A percentile compares a stretch with the other conserved stretches of the same genome.
Conservation (phyloP, 2,329 filamentous ascomycete genomes). For the Metarhizium brunneum region DNA sequence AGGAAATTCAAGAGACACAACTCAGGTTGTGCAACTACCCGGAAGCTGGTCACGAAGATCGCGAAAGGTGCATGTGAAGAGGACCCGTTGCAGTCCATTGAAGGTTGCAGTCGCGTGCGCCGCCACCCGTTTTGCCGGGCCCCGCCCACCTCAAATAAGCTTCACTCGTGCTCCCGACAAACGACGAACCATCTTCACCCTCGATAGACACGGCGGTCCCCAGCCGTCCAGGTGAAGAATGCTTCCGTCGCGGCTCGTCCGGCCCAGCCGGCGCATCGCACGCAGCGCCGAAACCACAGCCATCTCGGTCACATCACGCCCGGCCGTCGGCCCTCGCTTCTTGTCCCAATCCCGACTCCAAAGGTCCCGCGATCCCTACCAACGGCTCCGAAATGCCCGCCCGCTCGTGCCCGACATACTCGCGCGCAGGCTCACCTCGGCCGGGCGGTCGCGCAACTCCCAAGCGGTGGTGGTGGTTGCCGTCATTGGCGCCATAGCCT, state of each 20-base stretch:
- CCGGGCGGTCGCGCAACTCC: slow-evolving; percentile 20
- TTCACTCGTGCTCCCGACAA: background rate
- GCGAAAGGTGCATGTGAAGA: no score
- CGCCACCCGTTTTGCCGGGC: no score
- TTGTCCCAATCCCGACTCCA: background rate
- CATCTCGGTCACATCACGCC: background rate
- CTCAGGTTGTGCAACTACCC: no score
- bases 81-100: no score
- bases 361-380: slow-evolving; percentile 12
- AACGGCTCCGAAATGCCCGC: slow-evolving; percentile 19
- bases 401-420: slow-evolving; percentile 21
- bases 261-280: background rate
- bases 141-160: no score
- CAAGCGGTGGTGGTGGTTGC: slow-evolving; percentile 30
- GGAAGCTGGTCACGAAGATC: no score
- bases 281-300: background rate
- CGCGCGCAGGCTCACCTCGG: slow-evolving; percentile 16
- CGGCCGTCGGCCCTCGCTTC: background rate
- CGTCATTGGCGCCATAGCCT: slow-evolving; percentile 34
- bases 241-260: slow-evolving; percentile 1
- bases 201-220: background rate
- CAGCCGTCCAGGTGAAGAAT: background rate
- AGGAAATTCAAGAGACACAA: no score
- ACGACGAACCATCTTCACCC: background rate
- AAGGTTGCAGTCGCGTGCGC: no score